Percentiles rank a stretch among this genome's conserved stretches.
Evolutionary conservation across 257 asterid species (phyloP).

Genomic region (Echites panduratus): DNA sequence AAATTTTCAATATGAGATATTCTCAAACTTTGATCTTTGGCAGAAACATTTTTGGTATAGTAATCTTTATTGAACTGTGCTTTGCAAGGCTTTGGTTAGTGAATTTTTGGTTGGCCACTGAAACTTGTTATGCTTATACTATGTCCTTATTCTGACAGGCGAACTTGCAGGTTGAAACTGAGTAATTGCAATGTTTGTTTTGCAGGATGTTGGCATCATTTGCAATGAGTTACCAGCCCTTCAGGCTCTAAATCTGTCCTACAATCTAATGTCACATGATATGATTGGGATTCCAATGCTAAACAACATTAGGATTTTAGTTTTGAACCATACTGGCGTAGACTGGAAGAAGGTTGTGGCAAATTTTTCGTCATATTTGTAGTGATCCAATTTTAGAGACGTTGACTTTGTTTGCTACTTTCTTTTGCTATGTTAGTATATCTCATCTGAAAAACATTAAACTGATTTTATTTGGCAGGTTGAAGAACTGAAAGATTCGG

Average conservation of each 20-base stretch:
- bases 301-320: constrained; percentile 52
- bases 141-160: background rate
- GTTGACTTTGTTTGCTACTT: background rate
- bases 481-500: constrained; percentile 65
- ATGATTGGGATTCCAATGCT: constrained; percentile 42
- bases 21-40: background rate
- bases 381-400: background rate
- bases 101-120: background rate
- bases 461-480: constrained; percentile 41
- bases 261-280: constrained; percentile 53
- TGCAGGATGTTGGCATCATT: constrained; percentile 72
- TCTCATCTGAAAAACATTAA: constrained; percentile 11
- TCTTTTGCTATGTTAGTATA: constrained; percentile 1
- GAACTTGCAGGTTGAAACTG: constrained; percentile 9
- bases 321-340: constrained; percentile 77
- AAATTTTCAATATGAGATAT: background rate
- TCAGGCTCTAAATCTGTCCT: constrained; percentile 63
- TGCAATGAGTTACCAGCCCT: constrained; percentile 68
- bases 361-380: constrained; percentile 11
- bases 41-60: background rate
- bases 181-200: constrained; percentile 6
- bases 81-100: background rate
- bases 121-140: background rate
- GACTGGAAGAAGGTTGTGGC: constrained; percentile 68
- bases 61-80: background rate